Evolutionary conservation across 2,329 filamentous ascomycete species (phyloP).

Genomic region (Colletotrichum ledebouriae): DNA sequence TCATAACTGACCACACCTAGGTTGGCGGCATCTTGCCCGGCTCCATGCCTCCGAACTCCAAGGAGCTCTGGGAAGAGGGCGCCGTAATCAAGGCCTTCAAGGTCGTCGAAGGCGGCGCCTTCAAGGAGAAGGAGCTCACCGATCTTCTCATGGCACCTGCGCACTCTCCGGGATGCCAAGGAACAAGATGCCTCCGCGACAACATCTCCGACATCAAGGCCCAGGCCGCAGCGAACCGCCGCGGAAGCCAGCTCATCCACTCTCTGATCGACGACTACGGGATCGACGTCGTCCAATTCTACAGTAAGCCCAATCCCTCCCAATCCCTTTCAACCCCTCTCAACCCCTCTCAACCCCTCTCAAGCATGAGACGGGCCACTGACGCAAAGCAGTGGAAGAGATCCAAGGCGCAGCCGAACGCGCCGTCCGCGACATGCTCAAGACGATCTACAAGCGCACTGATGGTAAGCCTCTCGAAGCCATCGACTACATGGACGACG

Average conservation of each 20-base stretch:
- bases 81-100: conserved; percentile 76
- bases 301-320: conserved; percentile 43
- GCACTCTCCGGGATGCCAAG: conserved; percentile 80
- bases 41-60: conserved; percentile 84
- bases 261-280: conserved; percentile 80
- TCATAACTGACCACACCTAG: neutral
- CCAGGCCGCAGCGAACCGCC: conserved; percentile 88
- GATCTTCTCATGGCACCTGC: conserved; percentile 81
- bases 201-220: conserved; percentile 90
- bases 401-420: conserved; percentile 86
- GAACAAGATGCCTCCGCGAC: conserved; percentile 83
- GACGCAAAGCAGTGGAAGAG: conserved; percentile 67
- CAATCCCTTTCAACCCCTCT: neutral
- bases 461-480: conserved; percentile 79
- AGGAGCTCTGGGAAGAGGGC: conserved; percentile 74
- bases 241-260: conserved; percentile 82
- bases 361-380: conserved; percentile 61
- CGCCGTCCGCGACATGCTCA: conserved; percentile 80
- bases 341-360: neutral
- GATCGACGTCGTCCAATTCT: conserved; percentile 77
- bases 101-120: conserved; percentile 80
- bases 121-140: conserved; percentile 82
- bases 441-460: conserved; percentile 77
- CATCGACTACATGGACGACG: conserved; percentile 89
- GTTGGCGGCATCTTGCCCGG: conserved; percentile 85